Conservation (phyloP, 345 rosid genomes). For the Pistacia atlantica region DNA sequence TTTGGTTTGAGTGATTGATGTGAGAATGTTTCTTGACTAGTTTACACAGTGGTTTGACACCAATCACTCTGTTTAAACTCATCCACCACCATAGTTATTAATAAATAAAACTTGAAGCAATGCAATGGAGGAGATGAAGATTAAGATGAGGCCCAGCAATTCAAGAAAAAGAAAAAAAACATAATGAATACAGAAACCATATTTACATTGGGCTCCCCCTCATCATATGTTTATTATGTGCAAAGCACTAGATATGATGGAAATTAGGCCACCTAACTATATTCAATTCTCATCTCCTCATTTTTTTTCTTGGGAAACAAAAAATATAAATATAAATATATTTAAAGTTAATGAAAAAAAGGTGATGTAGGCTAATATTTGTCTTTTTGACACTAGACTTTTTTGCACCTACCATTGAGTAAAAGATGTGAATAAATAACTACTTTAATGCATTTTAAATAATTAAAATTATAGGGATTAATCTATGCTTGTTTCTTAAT, state of each 20-base stretch:
- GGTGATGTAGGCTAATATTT: too few relatives aligned
- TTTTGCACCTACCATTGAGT: too few relatives aligned
- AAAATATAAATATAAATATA: background rate
- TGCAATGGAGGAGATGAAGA: background rate
- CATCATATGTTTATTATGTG: conserved; percentile 21
- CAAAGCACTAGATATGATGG: background rate
- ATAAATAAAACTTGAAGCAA: too few relatives aligned
- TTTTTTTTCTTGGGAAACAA: background rate
- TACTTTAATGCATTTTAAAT: too few relatives aligned
- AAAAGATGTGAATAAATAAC: too few relatives aligned
- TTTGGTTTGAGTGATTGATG: background rate
- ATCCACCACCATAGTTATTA: too few relatives aligned
- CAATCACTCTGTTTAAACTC: too few relatives aligned
- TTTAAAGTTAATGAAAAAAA: too few relatives aligned
- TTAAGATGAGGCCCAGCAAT: too few relatives aligned
- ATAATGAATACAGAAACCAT: background rate
- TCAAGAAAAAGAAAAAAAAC: background rate
- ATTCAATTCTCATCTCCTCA: background rate
- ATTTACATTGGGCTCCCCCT: conserved; percentile 8
- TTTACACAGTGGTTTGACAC: background rate
- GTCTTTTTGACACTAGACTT: too few relatives aligned
- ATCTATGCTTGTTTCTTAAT: too few relatives aligned
- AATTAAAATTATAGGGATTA: too few relatives aligned
- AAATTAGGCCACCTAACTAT: background rate
- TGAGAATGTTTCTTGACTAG: conserved; percentile 12